Conservation (phyloP, 2,329 filamentous ascomycete species). For the Aquanectria penicillioides region DNA sequence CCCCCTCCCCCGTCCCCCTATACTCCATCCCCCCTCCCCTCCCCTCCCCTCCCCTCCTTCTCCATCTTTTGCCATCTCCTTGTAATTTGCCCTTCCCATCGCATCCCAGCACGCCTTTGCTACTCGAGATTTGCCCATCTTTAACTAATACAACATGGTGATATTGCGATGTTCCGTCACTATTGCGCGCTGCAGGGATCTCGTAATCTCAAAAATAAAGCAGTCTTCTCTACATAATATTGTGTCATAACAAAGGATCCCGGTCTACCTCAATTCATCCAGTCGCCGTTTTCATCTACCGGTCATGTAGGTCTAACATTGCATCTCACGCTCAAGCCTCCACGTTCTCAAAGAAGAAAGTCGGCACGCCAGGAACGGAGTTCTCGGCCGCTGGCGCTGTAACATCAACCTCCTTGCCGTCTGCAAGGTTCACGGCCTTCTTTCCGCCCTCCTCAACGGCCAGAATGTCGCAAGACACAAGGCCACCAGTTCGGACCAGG, state of each 20-base stretch:
- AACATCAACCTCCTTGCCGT: slow-evolving; percentile 65
- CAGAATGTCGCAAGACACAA: slow-evolving; percentile 77
- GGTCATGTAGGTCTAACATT: slow-evolving; percentile 26
- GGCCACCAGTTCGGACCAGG: slow-evolving; percentile 78
- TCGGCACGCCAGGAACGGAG: slow-evolving; percentile 84
- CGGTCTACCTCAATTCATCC: slow-evolving; percentile 7
- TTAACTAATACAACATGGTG: neutral
- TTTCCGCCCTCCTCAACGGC: slow-evolving; percentile 76
- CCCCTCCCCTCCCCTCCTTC: no score
- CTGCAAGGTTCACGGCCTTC: slow-evolving; percentile 65
- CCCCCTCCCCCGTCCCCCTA: no score
- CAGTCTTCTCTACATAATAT: slow-evolving; percentile 13
- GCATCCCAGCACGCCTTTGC: slow-evolving; percentile 12
- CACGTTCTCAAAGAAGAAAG: slow-evolving; percentile 87
- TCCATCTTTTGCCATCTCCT: neutral
- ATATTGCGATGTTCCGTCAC: neutral
- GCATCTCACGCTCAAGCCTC: slow-evolving; percentile 46
- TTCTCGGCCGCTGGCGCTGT: slow-evolving; percentile 70
- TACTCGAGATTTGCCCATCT: neutral
- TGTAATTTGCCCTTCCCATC: neutral
- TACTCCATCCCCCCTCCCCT: no score
- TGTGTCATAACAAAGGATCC: slow-evolving; percentile 6
- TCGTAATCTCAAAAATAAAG: slow-evolving; percentile 1
- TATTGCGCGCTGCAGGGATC: neutral
- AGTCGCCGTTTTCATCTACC: neutral